These are phyloP conservation scores for Coprinopsis strossmayeri DNA, from an alignment of 768 basidiomycete genomes.

Conservation along the genomic window DNA sequence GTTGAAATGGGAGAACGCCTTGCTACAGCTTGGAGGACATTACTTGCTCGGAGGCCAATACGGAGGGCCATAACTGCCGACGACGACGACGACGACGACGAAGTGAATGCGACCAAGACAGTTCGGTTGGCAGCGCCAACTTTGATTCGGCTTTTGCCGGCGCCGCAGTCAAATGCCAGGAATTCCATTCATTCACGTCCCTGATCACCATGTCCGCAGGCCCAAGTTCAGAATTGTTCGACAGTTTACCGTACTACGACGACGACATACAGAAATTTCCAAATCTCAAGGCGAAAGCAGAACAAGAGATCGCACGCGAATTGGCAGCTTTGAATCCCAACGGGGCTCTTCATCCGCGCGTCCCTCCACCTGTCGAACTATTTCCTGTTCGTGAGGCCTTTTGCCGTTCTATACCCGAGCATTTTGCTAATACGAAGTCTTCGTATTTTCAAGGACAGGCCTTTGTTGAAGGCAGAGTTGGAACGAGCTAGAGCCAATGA, in stretches of 20 bases:
- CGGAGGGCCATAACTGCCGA: conserved; percentile 27
- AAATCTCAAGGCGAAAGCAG: conserved; percentile 65
- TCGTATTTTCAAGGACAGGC: conserved; percentile 65
- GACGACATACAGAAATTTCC: conserved; percentile 82
- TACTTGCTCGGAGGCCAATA: conserved; percentile 35
- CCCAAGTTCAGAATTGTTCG: conserved; percentile 43
- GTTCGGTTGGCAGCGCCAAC: conserved; percentile 10
- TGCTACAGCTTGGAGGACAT: conserved; percentile 34
- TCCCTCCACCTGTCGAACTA: conserved; percentile 58
- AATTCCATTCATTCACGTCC: background rate
- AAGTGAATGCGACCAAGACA: conserved; percentile 10
- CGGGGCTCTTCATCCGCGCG: conserved; percentile 56
- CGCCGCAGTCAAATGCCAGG: conserved; percentile 2
- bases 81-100: conserved; percentile 14
- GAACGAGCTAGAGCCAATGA: conserved; percentile 66
- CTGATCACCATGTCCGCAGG: conserved; percentile 16
- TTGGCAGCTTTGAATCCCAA: conserved; percentile 39
- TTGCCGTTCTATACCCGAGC: conserved; percentile 1
- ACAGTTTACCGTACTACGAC: conserved; percentile 93
- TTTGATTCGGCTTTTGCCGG: conserved; percentile 29
- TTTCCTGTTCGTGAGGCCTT: conserved; percentile 59
- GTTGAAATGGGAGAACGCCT: conserved; percentile 24
- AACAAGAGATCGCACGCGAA: conserved; percentile 69
- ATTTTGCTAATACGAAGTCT: background rate
- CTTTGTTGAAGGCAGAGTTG: conserved; percentile 66